A percentile compares a stretch with the other conserved stretches of the same genome.
These are phyloP conservation scores for Aspergillus sp. DNA, from an alignment of 2,329 filamentous ascomycete species.

Conservation along the genomic window DNA sequence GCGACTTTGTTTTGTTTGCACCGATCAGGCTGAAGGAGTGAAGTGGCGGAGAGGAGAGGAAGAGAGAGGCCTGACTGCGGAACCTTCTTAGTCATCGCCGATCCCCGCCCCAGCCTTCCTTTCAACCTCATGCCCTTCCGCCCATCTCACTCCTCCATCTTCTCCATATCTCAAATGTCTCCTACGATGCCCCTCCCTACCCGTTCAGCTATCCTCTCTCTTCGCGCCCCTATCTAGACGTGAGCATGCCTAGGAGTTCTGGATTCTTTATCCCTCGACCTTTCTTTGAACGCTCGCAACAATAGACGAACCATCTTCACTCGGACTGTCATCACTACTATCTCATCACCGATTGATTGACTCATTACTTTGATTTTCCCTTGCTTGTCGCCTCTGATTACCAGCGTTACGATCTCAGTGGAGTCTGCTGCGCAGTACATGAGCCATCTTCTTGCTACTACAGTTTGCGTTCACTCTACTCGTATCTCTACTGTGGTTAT, in stretches of 20 bases:
- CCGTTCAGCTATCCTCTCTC: slow-evolving; percentile 1
- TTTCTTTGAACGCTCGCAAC: slow-evolving; percentile 10
- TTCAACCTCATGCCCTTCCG: slow-evolving; percentile 6
- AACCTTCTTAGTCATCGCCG: slow-evolving; percentile 20
- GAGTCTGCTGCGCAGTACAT: slow-evolving; percentile 35
- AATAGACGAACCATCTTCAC: slow-evolving; percentile 15
- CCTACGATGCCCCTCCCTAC: slow-evolving; percentile 3
- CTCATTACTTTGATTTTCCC: slow-evolving; percentile 1
- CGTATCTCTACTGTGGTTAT: slow-evolving; percentile 18
- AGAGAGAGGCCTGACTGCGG: not conserved
- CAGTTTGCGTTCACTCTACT: slow-evolving; percentile 15
- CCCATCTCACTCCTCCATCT: slow-evolving; percentile 4
- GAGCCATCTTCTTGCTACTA: slow-evolving; percentile 14
- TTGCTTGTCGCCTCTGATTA: slow-evolving; percentile 7
- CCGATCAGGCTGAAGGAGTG: not conserved
- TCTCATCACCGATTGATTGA: not conserved
- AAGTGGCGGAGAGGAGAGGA: slow-evolving; percentile 3
- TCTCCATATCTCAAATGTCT: slow-evolving; percentile 2
- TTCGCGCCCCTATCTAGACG: slow-evolving; percentile 18
- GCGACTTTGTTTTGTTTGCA: slow-evolving; percentile 21
- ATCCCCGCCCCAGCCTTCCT: slow-evolving; percentile 19
- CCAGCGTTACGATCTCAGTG: slow-evolving; percentile 27
- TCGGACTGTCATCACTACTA: slow-evolving; percentile 6
- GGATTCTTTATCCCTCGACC: not conserved
- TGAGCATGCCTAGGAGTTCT: slow-evolving; percentile 18